These are phyloP conservation scores for Galeopsis tetrahit DNA, from an alignment of 257 asterid genomes.

Conservation along the genomic window DNA sequence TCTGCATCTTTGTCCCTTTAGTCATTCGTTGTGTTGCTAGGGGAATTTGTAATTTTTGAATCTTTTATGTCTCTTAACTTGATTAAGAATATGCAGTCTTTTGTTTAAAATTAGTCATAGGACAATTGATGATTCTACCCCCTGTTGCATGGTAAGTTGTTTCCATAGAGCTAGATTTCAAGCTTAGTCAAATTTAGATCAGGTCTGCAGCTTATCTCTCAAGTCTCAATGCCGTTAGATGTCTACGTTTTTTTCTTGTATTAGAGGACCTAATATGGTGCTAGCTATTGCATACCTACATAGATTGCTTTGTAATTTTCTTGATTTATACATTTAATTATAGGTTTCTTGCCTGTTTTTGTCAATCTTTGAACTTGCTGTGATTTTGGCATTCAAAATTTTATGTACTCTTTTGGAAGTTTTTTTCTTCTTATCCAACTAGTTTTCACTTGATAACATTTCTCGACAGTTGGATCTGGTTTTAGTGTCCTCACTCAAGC, in stretches of 20 bases:
- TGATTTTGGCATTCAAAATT: background rate
- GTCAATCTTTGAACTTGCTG: background rate
- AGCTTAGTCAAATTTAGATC: slow-evolving; percentile 15
- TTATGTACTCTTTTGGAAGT: background rate
- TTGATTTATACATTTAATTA: background rate
- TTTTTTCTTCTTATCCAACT: background rate
- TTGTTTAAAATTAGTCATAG: background rate
- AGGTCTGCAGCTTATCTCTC: background rate
- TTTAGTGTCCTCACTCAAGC: background rate
- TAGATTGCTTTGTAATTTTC: slow-evolving; percentile 9
- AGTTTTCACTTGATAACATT: background rate
- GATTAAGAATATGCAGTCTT: background rate
- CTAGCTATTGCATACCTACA: slow-evolving; percentile 3
- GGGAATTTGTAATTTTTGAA: background rate
- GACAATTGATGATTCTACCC: background rate
- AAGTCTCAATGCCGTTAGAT: background rate
- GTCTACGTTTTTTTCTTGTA: background rate
- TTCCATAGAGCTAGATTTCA: background rate
- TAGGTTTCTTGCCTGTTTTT: background rate
- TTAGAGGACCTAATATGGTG: background rate
- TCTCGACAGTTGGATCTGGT: background rate
- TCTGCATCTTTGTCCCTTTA: slow-evolving; percentile 1
- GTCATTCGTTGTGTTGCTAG: background rate
- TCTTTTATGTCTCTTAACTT: background rate
- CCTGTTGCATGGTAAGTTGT: background rate